Evolutionary conservation across 1,284 basidiomycete species (phyloP).

Genomic region (Microbotryum saponariae): DNA sequence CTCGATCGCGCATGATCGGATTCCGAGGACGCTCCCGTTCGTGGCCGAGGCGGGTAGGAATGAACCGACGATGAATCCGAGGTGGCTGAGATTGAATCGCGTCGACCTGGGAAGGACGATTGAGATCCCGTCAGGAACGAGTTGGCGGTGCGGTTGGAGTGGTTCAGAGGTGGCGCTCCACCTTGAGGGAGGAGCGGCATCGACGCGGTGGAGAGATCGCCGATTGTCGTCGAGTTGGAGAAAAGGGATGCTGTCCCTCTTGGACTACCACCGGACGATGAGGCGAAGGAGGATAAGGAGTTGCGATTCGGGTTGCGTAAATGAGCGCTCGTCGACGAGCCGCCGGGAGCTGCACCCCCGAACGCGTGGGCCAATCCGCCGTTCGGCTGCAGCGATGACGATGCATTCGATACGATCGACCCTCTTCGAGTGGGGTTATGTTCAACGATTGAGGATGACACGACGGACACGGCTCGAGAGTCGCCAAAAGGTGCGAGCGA

Average conservation of each 20-base stretch:
- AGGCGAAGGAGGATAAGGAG: slow-evolving; percentile 20
- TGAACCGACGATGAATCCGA: slow-evolving; percentile 19
- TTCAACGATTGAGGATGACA: neutral
- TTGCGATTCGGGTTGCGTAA: slow-evolving; percentile 6
- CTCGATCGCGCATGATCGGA: too few relatives aligned
- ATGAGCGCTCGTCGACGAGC: neutral
- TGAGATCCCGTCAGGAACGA: too few relatives aligned
- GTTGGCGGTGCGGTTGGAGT: too few relatives aligned
- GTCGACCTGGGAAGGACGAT: too few relatives aligned
- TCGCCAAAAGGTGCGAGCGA: neutral
- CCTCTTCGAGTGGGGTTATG: slow-evolving; percentile 60
- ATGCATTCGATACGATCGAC: slow-evolving; percentile 48
- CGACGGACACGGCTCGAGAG: neutral
- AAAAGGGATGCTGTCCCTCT: slow-evolving; percentile 1
- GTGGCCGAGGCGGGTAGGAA: slow-evolving; percentile 21
- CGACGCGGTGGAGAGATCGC: slow-evolving; percentile 13
- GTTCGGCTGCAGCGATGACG: slow-evolving; percentile 34
- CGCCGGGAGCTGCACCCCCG: slow-evolving; percentile 3
- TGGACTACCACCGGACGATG: slow-evolving; percentile 11
- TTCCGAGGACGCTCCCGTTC: neutral
- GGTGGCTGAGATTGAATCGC: slow-evolving; percentile 5
- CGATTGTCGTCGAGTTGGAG: slow-evolving; percentile 22
- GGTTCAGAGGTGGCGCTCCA: too few relatives aligned
- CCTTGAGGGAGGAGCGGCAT: slow-evolving; percentile 17
- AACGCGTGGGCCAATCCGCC: too few relatives aligned